A percentile compares a stretch with the other conserved stretches of the same genome.
Conservation (phyloP, 345 rosid genomes). For the Murraya paniculata region DNA sequence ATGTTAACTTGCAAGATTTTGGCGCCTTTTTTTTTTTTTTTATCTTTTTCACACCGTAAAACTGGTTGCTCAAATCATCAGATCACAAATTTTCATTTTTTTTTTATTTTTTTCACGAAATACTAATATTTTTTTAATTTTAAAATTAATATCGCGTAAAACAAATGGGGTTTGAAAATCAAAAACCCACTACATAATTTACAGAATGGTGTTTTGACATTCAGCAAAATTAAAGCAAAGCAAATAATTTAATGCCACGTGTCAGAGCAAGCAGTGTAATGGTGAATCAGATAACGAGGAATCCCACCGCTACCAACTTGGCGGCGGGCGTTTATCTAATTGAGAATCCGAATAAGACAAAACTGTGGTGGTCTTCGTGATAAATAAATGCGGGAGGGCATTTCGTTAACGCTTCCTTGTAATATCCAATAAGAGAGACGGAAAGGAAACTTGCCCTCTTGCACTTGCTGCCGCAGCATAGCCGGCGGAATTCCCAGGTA, state of each 20-base stretch:
- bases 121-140: neutral
- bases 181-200: neutral
- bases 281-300: neutral
- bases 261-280: neutral
- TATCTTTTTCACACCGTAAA: too few species aligned
- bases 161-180: neutral
- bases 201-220: too few species aligned
- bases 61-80: neutral
- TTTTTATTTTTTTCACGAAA: neutral
- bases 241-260: neutral
- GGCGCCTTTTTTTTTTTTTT: neutral
- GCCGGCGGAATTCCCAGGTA: neutral
- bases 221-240: neutral
- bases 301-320: neutral
- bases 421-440: neutral
- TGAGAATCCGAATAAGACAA: neutral
- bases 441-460: neutral
- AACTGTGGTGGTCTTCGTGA: neutral
- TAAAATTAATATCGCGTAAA: neutral
- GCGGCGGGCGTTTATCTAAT: neutral
- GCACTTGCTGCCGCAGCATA: neutral
- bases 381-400: neutral
- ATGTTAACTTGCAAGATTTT: neutral
- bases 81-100: neutral
- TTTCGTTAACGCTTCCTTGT: neutral